Evolutionary conservation across 2,329 filamentous ascomycete genomes (phyloP).

Genomic region (Pezicula neosporulosa): DNA sequence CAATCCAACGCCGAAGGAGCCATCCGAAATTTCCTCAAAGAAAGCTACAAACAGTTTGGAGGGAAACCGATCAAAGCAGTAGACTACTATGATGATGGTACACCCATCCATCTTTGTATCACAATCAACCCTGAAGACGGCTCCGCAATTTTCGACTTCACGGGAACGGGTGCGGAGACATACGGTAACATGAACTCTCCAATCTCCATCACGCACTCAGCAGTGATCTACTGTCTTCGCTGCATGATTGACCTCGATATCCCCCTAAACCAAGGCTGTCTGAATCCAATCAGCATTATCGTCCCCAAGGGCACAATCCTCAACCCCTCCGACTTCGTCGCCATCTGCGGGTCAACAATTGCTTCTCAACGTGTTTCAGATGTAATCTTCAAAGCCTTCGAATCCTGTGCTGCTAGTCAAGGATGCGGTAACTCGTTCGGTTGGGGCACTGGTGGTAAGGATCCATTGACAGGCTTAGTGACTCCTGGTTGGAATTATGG

Average conservation of each 20-base stretch:
- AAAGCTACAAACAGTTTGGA: slow-evolving; percentile 61
- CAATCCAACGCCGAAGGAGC: slow-evolving; percentile 73
- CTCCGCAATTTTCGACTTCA: slow-evolving; percentile 72
- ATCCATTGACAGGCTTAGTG: slow-evolving; percentile 43
- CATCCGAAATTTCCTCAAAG: slow-evolving; percentile 69
- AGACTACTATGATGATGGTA: slow-evolving; percentile 83
- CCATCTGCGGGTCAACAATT: slow-evolving; percentile 57
- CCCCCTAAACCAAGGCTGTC: slow-evolving; percentile 80
- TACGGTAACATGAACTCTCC: slow-evolving; percentile 76
- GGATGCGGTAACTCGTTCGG: slow-evolving; percentile 80
- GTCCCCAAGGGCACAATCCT: slow-evolving; percentile 70
- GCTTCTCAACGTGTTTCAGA: slow-evolving; percentile 59
- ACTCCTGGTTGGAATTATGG: slow-evolving; percentile 80
- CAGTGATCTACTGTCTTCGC: slow-evolving; percentile 79
- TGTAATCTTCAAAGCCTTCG: slow-evolving; percentile 74
- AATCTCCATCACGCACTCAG: slow-evolving; percentile 73
- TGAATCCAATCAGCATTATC: slow-evolving; percentile 66
- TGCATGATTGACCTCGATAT: slow-evolving; percentile 76
- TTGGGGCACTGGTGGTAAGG: slow-evolving; percentile 71
- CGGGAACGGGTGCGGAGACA: slow-evolving; percentile 71
- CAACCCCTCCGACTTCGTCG: slow-evolving; percentile 67
- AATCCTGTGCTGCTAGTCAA: slow-evolving; percentile 71
- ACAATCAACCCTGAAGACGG: slow-evolving; percentile 69
- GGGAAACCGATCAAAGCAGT: slow-evolving; percentile 63
- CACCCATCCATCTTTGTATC: slow-evolving; percentile 67